A percentile compares a stretch with the other conserved stretches of the same genome.
Conservation (phyloP, 805 yeast species). For the Zygoascus ofunaensis region DNA sequence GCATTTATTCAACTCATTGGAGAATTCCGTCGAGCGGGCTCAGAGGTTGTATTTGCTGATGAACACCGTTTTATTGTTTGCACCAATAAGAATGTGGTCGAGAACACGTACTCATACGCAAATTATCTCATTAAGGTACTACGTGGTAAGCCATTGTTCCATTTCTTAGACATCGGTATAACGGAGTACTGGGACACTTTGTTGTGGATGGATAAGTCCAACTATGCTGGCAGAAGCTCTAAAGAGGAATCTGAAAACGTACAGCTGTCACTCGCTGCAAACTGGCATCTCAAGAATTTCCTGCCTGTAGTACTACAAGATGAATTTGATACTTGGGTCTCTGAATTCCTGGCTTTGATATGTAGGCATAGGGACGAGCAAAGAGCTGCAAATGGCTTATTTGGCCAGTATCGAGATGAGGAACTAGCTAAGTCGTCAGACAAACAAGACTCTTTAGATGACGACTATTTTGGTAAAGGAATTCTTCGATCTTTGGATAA, state of each 20-base stretch:
- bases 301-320: constrained; percentile 66
- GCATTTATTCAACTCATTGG: constrained; percentile 70
- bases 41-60: constrained; percentile 69
- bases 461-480: constrained; percentile 31
- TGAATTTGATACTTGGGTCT: constrained; percentile 84
- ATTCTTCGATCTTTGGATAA: constrained; percentile 42
- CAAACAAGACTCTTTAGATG: constrained; percentile 24
- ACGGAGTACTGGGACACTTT: constrained; percentile 84
- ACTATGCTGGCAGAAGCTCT: constrained; percentile 61
- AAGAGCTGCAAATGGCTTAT: constrained; percentile 8
- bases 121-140: constrained; percentile 72
- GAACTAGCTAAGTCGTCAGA: constrained; percentile 8
- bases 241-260: constrained; percentile 10
- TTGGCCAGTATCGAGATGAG: neutral
- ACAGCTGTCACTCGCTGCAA: constrained; percentile 10
- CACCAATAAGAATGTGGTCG: constrained; percentile 71
- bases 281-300: constrained; percentile 71
- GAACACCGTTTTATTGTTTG: constrained; percentile 62
- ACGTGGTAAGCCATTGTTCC: constrained; percentile 71
- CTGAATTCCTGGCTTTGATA: constrained; percentile 63
- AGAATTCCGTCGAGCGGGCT: constrained; percentile 73
- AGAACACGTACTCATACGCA: constrained; percentile 83
- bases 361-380: constrained; percentile 33
- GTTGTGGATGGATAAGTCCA: constrained; percentile 89
- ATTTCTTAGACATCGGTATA: constrained; percentile 66